Conservation (phyloP, 805 yeast genomes). For the Starmerella sp. region DNA sequence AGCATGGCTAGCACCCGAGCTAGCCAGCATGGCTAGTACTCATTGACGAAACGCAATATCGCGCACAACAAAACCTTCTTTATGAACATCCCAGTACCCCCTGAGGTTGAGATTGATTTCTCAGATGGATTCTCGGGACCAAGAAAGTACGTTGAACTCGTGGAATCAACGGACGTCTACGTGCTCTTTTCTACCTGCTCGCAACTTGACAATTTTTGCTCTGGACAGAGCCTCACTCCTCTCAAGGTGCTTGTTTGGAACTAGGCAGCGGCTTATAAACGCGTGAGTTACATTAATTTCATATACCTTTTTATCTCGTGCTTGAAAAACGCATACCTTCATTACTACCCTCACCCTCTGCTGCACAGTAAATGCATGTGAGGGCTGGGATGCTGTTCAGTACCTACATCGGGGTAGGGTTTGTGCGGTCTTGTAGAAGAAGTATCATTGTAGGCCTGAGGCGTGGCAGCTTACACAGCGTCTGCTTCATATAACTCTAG, state of each 20-base stretch:
- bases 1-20: no score
- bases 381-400: no score
- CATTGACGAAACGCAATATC: conserved; percentile 10
- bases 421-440: no score
- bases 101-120: conserved; percentile 9
- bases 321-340: no score
- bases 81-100: conserved; percentile 11
- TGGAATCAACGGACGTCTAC: conserved; percentile 7
- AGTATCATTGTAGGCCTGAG: no score
- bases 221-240: conserved; percentile 11
- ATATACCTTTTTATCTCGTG: not conserved
- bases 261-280: conserved; percentile 32
- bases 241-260: conserved; percentile 9
- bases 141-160: conserved; percentile 11
- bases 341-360: no score
- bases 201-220: conserved; percentile 13
- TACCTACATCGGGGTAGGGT: no score
- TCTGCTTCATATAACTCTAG: no score
- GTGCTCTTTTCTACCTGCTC: conserved; percentile 12
- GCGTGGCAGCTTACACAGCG: no score
- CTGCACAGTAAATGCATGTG: no score
- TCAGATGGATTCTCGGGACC: conserved; percentile 11
- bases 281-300: no score
- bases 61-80: conserved; percentile 14
- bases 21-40: no score